Base-by-base conservation (phyloP, 768 basidiomycete species). In the Plicaturopsis crispa region DNA sequence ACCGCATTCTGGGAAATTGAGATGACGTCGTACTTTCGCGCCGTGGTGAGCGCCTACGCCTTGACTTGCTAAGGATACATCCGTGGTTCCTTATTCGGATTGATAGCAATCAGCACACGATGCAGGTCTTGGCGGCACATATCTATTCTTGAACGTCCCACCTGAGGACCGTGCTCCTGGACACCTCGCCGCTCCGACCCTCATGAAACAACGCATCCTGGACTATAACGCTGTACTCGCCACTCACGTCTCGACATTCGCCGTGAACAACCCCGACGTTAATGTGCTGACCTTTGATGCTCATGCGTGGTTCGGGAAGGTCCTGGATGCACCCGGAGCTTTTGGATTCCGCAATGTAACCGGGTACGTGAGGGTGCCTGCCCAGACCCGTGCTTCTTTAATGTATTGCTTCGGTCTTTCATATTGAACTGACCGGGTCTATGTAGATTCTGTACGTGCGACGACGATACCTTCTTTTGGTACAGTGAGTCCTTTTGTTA, bases 101-200 rank as follows among this genome's bases (percentile, higher is more conserved):
- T 20, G 24, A 12, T 31, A 67, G 73, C 63, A 62, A 61, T 51
- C 45, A 23, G 67, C 66, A 0, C 60, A 62, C 42, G 43, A 61
- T 28, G 54, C 57, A 33, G 68, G 69, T 31, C 62, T 74, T 12
- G 51, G 48, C 16, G n/a, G n/a, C n/a, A 61, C 66, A 4, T 70
- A 75, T 44, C 58, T 77, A 18, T 75, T 77, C 54, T 54, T 75
- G 51, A 75, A 73, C 43, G 72, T 75, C n/a, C 72, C 73, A 22
- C 70, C 75, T 16, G 69, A 66, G 44, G 66, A 73, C 39, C 66
- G 73, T 19, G 52, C 61, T n/a, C 75, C 75, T 10, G 53, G 47
- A 11, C 50, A 50, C 23, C 31, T 69, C 21, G 56, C 56, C 40
- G 56, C 60, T 35, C 23, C 66, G 2, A 57, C 63, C 6, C 59